Percentiles rank a stretch among this genome's conserved stretches.
Evolutionary conservation across 495 filamentous ascomycete genomes (phyloP).

Genomic region (Halenospora varia): DNA sequence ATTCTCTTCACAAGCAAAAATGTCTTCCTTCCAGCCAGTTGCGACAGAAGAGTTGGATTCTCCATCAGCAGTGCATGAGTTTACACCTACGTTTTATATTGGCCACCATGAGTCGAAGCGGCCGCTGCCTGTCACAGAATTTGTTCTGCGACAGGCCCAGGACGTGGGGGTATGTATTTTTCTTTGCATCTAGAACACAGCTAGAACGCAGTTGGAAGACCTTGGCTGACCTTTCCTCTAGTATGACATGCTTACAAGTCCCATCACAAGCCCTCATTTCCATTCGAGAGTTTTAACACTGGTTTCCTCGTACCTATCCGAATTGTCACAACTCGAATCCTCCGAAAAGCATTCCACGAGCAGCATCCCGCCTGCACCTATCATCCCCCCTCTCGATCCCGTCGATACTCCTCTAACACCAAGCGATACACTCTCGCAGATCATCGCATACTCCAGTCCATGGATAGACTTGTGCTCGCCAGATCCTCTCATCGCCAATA

Average conservation of each 20-base stretch:
- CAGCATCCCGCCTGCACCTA: conserved; percentile 39
- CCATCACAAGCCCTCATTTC: conserved; percentile 82
- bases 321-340: conserved; percentile 22
- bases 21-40: conserved; percentile 19
- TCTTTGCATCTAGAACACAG: no score
- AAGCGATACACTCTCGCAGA: conserved; percentile 62
- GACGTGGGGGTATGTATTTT: conserved; percentile 58
- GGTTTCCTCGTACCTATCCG: conserved; percentile 53
- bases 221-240: conserved; percentile 32
- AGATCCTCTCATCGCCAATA: conserved; percentile 72
- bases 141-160: conserved; percentile 64
- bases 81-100: conserved; percentile 63
- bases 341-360: conserved; percentile 26
- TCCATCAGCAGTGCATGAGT: conserved; percentile 20
- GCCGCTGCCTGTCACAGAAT: conserved; percentile 52
- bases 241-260: conserved; percentile 91
- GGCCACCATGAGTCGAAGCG: conserved; percentile 79
- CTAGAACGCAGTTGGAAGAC: no score
- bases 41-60: conserved; percentile 2
- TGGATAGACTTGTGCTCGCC: conserved; percentile 90
- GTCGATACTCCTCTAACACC: conserved; percentile 73
- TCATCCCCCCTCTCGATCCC: conserved; percentile 66
- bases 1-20: conserved; percentile 3
- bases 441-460: conserved; percentile 70
- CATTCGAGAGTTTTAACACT: conserved; percentile 67